Conservation (phyloP, 1,139 yeast genomes). For the Citeromyces hawaiiensis region DNA sequence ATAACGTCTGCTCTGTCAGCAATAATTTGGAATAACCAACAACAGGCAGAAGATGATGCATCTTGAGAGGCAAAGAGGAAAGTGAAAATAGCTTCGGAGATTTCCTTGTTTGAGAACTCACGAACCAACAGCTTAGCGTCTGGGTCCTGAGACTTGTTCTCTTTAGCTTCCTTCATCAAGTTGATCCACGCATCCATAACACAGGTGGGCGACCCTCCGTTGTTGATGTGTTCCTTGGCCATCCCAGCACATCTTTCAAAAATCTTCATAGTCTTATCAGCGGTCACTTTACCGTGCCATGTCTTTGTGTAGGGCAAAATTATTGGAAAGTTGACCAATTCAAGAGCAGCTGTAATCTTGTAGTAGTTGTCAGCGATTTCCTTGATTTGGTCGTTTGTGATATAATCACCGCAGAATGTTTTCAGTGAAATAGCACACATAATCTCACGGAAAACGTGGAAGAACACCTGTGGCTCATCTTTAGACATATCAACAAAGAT, state of each 20-base stretch:
- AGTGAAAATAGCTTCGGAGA: slow-evolving; percentile 91
- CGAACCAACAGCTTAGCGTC: slow-evolving; percentile 51
- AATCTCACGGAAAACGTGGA: slow-evolving; percentile 90
- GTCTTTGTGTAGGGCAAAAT: slow-evolving; percentile 92
- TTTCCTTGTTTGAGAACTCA: slow-evolving; percentile 80
- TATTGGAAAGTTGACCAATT: slow-evolving; percentile 93
- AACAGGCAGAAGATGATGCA: slow-evolving; percentile 94
- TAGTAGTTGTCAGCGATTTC: slow-evolving; percentile 85
- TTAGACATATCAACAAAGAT: slow-evolving; percentile 43
- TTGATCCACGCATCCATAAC: slow-evolving; percentile 93
- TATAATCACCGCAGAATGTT: slow-evolving; percentile 92
- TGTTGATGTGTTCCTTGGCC: slow-evolving; percentile 62
- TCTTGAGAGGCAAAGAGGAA: slow-evolving; percentile 96
- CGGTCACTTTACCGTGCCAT: slow-evolving; percentile 92
- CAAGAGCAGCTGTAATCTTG: slow-evolving; percentile 87
- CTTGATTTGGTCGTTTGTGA: slow-evolving; percentile 80
- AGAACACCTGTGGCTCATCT: slow-evolving; percentile 55
- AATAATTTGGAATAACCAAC: slow-evolving; percentile 94
- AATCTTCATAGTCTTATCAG: slow-evolving; percentile 87
- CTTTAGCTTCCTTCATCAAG: slow-evolving; percentile 69
- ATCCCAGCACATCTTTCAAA: slow-evolving; percentile 78
- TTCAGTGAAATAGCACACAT: slow-evolving; percentile 88
- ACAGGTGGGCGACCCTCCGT: slow-evolving; percentile 73
- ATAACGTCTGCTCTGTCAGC: slow-evolving; percentile 92
- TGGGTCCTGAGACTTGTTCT: slow-evolving; percentile 28